Conservation (phyloP, 2,329 filamentous ascomycete genomes). For the Ascochyta lentis region DNA sequence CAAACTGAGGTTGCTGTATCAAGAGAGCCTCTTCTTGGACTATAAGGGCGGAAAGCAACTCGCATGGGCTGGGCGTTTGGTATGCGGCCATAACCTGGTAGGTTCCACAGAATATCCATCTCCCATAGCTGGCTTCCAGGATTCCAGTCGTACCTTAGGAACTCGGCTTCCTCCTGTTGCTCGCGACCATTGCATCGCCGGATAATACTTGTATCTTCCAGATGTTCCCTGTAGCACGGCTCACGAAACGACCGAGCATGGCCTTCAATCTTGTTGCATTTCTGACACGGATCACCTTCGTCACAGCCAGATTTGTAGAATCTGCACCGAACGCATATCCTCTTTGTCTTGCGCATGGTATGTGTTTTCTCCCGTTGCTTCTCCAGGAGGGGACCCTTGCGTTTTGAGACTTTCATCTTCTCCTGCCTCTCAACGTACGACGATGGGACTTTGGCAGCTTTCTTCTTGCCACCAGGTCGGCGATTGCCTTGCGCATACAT, state of each 20-base stretch:
- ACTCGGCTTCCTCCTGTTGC: conserved; percentile 43
- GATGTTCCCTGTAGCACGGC: conserved; percentile 42
- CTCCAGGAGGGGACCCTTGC: conserved; percentile 38
- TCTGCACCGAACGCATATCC: conserved; percentile 44
- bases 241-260: conserved; percentile 42
- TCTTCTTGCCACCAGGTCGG: conserved; percentile 31
- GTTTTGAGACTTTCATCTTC: conserved; percentile 43
- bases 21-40: conserved; percentile 33
- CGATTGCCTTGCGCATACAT: conserved; percentile 18
- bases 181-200: conserved; percentile 47
- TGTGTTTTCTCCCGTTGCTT: conserved; percentile 41
- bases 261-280: conserved; percentile 39
- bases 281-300: conserved; percentile 40
- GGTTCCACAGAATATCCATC: conserved; percentile 46
- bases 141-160: conserved; percentile 40
- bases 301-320: conserved; percentile 47
- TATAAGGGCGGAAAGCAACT: conserved; percentile 38
- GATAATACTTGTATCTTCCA: conserved; percentile 41
- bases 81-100: conserved; percentile 44
- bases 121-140: conserved; percentile 31
- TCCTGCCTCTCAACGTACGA: conserved; percentile 42
- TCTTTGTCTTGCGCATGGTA: conserved; percentile 44
- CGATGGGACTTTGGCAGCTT: conserved; percentile 39
- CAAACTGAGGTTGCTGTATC: conserved; percentile 41
- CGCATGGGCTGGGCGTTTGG: conserved; percentile 31